Percentiles rank a stretch among this genome's conserved stretches.
Conservation (phyloP, 345 rosid genomes). For the Linum trigynum region DNA sequence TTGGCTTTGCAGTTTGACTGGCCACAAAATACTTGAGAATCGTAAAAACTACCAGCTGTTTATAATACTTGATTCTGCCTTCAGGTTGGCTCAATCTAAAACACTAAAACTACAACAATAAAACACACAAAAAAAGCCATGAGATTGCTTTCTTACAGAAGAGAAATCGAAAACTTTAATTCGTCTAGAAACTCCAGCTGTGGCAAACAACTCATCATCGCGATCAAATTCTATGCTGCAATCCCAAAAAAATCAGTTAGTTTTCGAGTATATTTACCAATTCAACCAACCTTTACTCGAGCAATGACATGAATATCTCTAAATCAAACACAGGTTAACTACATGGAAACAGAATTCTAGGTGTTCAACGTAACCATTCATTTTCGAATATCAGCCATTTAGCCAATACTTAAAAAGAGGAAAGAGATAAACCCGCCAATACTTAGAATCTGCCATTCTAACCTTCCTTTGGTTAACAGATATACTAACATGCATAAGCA, state of each 20-base stretch:
- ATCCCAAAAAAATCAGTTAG: not conserved
- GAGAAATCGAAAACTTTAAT: constrained; percentile 95
- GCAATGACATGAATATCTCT: too few species aligned
- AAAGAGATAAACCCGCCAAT: not conserved
- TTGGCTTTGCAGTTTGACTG: not conserved
- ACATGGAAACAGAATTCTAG: not conserved
- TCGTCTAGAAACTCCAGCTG: constrained; percentile 94
- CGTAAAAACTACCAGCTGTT: not conserved
- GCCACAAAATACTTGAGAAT: not conserved
- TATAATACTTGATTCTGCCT: not conserved
- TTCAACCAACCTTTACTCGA: not conserved
- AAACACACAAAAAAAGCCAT: not conserved
- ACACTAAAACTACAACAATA: not conserved
- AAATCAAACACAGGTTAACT: not conserved
- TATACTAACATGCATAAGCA: not conserved
- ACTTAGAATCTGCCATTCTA: not conserved
- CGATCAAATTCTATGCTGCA: constrained; percentile 96
- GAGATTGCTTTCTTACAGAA: constrained; percentile 39
- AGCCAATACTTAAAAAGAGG: not conserved
- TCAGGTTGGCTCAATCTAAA: not conserved
- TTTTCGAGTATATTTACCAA: not conserved
- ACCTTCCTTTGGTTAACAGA: not conserved
- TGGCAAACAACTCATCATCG: constrained; percentile 94
- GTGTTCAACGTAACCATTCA: not conserved
- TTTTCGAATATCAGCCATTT: too few species aligned